Percentiles rank a stretch among this genome's conserved stretches.
Conservation (phyloP, 768 basidiomycete species). For the Panaeolus papilionaceus region DNA sequence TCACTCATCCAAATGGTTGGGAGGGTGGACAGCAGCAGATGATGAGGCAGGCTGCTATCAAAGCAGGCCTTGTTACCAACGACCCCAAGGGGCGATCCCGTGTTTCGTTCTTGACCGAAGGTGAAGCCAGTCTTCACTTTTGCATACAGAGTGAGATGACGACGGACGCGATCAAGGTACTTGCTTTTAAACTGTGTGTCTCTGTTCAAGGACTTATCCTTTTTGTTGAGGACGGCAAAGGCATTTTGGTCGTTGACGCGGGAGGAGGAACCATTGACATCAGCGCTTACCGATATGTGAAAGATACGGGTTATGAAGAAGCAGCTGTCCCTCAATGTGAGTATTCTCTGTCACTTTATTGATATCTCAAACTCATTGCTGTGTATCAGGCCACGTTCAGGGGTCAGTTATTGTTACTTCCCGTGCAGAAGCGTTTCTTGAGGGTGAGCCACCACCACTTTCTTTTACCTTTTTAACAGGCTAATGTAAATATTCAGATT, state of each 20-base stretch:
- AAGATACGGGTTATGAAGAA: constrained; percentile 44
- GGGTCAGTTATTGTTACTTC: constrained; percentile 52
- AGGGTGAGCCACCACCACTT: constrained; percentile 31
- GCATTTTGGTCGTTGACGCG: constrained; percentile 62
- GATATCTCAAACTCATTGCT: neutral
- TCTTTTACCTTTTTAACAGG: neutral
- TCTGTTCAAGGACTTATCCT: neutral
- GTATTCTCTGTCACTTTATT: neutral
- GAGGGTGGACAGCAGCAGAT: constrained; percentile 58
- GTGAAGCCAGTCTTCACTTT: constrained; percentile 63
- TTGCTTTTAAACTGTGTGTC: neutral
- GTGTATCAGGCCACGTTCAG: constrained; percentile 43
- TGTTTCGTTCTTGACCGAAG: constrained; percentile 60
- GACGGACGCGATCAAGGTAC: constrained; percentile 39
- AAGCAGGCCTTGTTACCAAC: constrained; percentile 53
- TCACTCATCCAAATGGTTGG: constrained; percentile 70
- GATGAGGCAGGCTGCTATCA: constrained; percentile 56
- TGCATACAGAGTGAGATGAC: constrained; percentile 54
- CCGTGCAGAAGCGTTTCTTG: constrained; percentile 41
- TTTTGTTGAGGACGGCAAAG: constrained; percentile 44
- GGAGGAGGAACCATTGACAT: constrained; percentile 69
- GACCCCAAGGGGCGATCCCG: constrained; percentile 42
- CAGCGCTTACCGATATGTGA: constrained; percentile 51
- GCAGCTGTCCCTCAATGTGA: constrained; percentile 46
- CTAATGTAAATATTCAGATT: constrained; percentile 27